Evolutionary conservation across 257 asterid species (phyloP).

Genomic region (Solanum peruvianum): DNA sequence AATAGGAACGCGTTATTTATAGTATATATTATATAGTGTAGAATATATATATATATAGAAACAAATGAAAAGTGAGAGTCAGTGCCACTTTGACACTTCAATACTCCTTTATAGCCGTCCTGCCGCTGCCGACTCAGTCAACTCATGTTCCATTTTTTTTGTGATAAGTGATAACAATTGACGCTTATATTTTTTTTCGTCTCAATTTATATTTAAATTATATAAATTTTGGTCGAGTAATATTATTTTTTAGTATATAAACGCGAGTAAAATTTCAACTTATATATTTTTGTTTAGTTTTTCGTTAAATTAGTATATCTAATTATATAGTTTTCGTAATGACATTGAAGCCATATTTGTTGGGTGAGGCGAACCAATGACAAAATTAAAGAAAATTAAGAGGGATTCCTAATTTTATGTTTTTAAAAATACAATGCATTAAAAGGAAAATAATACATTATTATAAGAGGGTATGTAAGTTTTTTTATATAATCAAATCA

Average conservation of each 20-base stretch:
- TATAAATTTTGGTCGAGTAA: too few species aligned
- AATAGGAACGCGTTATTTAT: background rate
- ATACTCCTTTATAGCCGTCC: background rate
- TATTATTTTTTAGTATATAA: too few species aligned
- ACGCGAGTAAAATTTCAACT: too few species aligned
- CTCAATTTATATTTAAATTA: background rate
- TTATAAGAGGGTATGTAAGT: background rate
- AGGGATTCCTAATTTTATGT: too few species aligned
- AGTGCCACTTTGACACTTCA: background rate
- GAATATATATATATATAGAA: background rate
- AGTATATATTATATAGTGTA: background rate
- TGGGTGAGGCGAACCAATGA: background rate
- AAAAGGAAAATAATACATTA: too few species aligned
- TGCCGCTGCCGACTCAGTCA: background rate
- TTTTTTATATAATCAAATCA: background rate
- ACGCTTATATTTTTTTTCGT: background rate
- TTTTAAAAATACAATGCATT: too few species aligned
- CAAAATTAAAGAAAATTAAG: background rate
- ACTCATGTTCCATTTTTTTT: background rate
- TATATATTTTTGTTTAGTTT: too few species aligned
- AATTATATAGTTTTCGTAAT: too few species aligned
- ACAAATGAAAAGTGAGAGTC: background rate
- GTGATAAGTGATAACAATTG: background rate
- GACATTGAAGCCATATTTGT: background rate
- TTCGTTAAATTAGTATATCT: background rate